These are phyloP conservation scores for Saccharum hybrid DNA, from an alignment of 202 grass and related monocot genomes.

Conservation along the genomic window DNA sequence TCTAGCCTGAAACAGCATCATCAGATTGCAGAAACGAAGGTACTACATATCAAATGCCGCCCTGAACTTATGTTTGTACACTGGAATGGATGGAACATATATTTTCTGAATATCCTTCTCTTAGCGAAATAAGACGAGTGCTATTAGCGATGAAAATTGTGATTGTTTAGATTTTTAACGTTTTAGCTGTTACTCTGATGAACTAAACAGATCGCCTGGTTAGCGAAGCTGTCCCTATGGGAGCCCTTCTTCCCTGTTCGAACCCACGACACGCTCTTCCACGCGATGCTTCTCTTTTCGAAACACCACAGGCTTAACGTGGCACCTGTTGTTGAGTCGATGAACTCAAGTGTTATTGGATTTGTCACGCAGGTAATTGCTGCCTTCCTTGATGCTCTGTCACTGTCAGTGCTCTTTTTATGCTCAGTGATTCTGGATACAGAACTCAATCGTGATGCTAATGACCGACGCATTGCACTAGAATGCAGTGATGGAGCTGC, in stretches of 20 bases:
- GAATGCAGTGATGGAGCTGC: constrained; percentile 58
- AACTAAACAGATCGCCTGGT: constrained; percentile 52
- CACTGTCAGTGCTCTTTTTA: background rate
- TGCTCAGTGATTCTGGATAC: background rate
- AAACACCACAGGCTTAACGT: constrained; percentile 66
- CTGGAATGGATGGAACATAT: background rate
- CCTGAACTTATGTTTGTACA: background rate
- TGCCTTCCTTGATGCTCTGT: background rate
- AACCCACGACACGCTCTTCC: constrained; percentile 55
- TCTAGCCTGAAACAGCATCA: constrained; percentile 43
- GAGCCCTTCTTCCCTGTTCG: constrained; percentile 72
- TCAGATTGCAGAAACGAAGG: constrained; percentile 60
- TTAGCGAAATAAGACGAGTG: background rate
- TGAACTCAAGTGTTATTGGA: constrained; percentile 44
- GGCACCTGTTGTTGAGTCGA: constrained; percentile 51
- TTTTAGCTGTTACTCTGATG: background rate
- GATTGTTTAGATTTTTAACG: background rate
- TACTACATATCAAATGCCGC: background rate
- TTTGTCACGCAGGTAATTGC: constrained; percentile 61
- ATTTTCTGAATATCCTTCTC: background rate
- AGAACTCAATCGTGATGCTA: background rate
- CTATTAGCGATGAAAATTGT: background rate
- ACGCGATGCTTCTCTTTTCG: constrained; percentile 60
- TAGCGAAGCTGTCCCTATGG: constrained; percentile 61
- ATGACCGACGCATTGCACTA: background rate